Conservation (phyloP, 2,329 filamentous ascomycete species). For the Akanthomyces muscarius region DNA sequence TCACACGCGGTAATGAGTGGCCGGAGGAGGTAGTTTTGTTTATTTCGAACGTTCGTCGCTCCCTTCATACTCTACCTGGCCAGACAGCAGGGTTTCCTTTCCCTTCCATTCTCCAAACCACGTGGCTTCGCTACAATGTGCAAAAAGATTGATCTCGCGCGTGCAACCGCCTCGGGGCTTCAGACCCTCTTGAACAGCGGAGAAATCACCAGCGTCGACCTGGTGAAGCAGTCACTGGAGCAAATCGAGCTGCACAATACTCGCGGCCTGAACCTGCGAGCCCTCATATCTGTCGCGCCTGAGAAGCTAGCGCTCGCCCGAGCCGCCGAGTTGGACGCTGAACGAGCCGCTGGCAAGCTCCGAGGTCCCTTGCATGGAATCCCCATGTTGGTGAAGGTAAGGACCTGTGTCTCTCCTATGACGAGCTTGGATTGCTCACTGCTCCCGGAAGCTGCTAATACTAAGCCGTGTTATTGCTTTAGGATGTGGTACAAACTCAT, state of each 20-base stretch:
- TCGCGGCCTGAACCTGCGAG: slow-evolving; percentile 15
- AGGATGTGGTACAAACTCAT: no score
- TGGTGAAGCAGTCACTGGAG: slow-evolving; percentile 19
- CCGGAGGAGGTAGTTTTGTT: not conserved
- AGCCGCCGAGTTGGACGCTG: slow-evolving; percentile 18
- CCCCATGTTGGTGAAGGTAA: slow-evolving; percentile 22
- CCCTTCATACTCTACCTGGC: no score
- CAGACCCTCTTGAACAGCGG: not conserved
- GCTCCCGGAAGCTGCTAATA: not conserved
- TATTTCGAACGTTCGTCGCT: no score
- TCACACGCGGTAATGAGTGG: no score
- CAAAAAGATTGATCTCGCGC: no score
- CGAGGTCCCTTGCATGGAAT: slow-evolving; percentile 21
- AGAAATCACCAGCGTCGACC: slow-evolving; percentile 16
- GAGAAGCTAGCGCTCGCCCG: not conserved
- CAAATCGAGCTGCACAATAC: slow-evolving; percentile 18
- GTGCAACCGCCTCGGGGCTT: not conserved
- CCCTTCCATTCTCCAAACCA: no score
- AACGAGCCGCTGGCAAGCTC: slow-evolving; percentile 16
- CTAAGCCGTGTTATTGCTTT: no score
- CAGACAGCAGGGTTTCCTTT: no score
- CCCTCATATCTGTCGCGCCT: slow-evolving; percentile 17
- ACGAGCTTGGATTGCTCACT: no score
- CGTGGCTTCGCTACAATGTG: no score
- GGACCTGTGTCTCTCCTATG: not conserved